Conservation (phyloP, 495 filamentous ascomycete species). For the Daldinia childiae region DNA sequence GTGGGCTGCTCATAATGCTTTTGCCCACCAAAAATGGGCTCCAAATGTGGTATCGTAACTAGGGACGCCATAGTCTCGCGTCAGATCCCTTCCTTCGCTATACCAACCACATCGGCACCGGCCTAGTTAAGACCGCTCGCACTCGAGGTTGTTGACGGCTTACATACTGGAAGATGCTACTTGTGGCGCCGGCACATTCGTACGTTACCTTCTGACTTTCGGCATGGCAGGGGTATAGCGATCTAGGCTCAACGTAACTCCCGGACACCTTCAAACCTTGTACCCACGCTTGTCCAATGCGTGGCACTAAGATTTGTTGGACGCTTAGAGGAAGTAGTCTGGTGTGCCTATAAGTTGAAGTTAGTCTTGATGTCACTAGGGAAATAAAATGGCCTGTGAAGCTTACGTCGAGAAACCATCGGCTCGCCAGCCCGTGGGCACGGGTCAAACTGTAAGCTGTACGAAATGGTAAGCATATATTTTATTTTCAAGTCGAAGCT, state of each 20-base stretch:
- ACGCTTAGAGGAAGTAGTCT: slow-evolving; percentile 91
- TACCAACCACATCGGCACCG: slow-evolving; percentile 12
- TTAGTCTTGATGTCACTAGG: slow-evolving; percentile 37
- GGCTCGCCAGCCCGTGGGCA: slow-evolving; percentile 97
- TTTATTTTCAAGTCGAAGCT: slow-evolving; percentile 3
- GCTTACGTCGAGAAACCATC: slow-evolving; percentile 93
- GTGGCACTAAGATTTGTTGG: slow-evolving; percentile 24
- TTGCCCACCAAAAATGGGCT: slow-evolving; percentile 20
- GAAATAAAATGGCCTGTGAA: background rate
- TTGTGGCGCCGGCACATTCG: slow-evolving; percentile 7
- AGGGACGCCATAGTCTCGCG: slow-evolving; percentile 1
- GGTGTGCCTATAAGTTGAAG: slow-evolving; percentile 72
- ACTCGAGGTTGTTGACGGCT: slow-evolving; percentile 15
- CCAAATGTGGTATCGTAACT: slow-evolving; percentile 12
- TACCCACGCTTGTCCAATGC: slow-evolving; percentile 28
- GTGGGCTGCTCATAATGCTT: slow-evolving; percentile 22
- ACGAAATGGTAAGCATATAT: slow-evolving; percentile 36
- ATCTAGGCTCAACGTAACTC: slow-evolving; percentile 35
- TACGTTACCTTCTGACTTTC: slow-evolving; percentile 27
- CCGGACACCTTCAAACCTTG: slow-evolving; percentile 36
- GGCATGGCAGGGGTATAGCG: slow-evolving; percentile 27
- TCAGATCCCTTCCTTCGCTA: slow-evolving; percentile 1
- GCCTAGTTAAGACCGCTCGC: slow-evolving; percentile 14
- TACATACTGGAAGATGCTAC: slow-evolving; percentile 12
- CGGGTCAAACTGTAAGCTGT: slow-evolving; percentile 97